These are phyloP conservation scores for Schizonepeta tenuifolia DNA, from an alignment of 257 asterid genomes.

Conservation along the genomic window DNA sequence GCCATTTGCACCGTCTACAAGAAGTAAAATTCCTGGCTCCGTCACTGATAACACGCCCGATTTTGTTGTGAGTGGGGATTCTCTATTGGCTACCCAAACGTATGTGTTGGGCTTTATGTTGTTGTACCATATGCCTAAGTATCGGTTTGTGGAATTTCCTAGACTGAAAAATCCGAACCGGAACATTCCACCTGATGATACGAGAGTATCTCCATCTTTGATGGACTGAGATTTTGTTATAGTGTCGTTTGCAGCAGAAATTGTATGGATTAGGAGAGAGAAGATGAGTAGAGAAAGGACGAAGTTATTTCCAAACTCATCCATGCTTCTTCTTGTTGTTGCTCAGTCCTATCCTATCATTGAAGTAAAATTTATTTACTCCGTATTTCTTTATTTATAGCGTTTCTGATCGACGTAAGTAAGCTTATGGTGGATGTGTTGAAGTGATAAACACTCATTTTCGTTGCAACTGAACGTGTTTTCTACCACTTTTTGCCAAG, in stretches of 20 bases:
- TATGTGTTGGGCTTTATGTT: background rate
- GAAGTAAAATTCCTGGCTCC: background rate
- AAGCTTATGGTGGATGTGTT: background rate
- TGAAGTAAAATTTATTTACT: background rate
- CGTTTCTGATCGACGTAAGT: background rate
- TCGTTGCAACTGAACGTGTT: too few species aligned
- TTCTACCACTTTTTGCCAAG: too few species aligned
- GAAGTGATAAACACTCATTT: too few species aligned
- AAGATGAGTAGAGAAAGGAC: background rate
- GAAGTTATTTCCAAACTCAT: background rate
- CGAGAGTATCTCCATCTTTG: slow-evolving; percentile 29
- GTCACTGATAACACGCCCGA: background rate
- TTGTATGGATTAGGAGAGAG: background rate
- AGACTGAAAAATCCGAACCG: slow-evolving; percentile 24
- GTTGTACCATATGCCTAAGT: slow-evolving; percentile 30
- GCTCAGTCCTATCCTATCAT: too few species aligned
- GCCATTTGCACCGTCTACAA: background rate
- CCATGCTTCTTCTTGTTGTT: background rate
- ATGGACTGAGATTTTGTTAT: background rate
- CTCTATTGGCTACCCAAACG: slow-evolving; percentile 34
- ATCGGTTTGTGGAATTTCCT: slow-evolving; percentile 10
- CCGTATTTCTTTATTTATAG: background rate
- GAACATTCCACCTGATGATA: slow-evolving; percentile 21
- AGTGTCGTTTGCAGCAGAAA: slow-evolving; percentile 6
- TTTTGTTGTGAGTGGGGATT: background rate